These are phyloP conservation scores for Aspergillus coremiiformis DNA, from an alignment of 495 filamentous ascomycete species.

Conservation along the genomic window DNA sequence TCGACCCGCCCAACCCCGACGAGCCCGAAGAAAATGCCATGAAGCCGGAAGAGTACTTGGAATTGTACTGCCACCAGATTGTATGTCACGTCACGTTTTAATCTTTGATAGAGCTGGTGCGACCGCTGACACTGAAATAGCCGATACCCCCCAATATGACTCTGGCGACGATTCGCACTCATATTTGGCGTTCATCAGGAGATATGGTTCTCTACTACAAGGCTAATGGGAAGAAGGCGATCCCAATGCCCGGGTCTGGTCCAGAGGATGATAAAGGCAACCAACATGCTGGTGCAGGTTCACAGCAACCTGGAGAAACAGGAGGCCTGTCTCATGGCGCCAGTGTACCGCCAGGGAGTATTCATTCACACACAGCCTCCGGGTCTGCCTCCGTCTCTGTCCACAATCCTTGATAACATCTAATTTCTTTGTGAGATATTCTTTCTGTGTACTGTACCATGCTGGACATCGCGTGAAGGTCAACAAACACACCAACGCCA, in stretches of 20 bases:
- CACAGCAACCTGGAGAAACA: not conserved
- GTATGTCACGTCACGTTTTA: conserved; percentile 43
- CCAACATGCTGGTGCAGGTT: conserved; percentile 5
- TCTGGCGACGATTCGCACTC: conserved; percentile 78
- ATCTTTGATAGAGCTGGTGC: not conserved
- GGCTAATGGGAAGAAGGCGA: conserved; percentile 67
- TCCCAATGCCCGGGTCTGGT: conserved; percentile 20
- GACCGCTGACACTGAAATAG: conserved; percentile 29
- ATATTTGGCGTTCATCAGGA: conserved; percentile 85
- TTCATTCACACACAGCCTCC: conserved; percentile 33
- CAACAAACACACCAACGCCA: not conserved
- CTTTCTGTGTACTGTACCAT: conserved; percentile 7
- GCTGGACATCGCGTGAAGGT: not conserved
- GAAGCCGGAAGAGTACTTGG: conserved; percentile 86
- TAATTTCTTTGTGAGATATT: conserved; percentile 8
- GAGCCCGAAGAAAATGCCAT: conserved; percentile 51
- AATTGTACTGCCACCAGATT: conserved; percentile 87
- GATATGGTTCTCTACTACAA: conserved; percentile 90
- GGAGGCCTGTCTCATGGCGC: conserved; percentile 17
- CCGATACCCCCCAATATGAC: conserved; percentile 69
- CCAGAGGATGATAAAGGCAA: conserved; percentile 17
- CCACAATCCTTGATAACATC: conserved; percentile 11
- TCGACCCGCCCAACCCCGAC: conserved; percentile 55
- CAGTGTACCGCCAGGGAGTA: conserved; percentile 22
- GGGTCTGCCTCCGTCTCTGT: conserved; percentile 28